A percentile compares a stretch with the other conserved stretches of the same genome.
phyloP scores from a whole-genome alignment of 345 rosid genomes.

The Moricandia arvensis region DNA sequence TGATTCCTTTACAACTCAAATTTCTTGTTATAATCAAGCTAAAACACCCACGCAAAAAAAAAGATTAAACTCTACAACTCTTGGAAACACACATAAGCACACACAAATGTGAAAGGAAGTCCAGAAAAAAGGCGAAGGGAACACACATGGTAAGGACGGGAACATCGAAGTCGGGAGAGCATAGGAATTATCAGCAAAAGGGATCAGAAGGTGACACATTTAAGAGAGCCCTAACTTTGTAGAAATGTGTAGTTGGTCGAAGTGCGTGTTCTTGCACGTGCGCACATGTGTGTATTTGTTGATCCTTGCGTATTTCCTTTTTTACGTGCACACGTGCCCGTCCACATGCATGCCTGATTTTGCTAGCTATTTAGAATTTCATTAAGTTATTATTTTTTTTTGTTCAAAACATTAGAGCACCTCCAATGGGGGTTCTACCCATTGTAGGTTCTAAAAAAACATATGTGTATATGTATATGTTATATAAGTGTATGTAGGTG shows the following conservation, averaged over 20 bases:
- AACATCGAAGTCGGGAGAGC: slow-evolving; percentile 34
- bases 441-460: no score
- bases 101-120: slow-evolving; percentile 22
- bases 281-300: slow-evolving; percentile 74
- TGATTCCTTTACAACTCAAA: neutral
- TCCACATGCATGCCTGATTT: slow-evolving; percentile 63
- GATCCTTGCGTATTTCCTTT: slow-evolving; percentile 48
- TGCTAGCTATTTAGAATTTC: slow-evolving; percentile 9
- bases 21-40: neutral
- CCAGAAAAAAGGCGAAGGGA: slow-evolving; percentile 15
- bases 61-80: neutral
- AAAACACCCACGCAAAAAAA: neutral
- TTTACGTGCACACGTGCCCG: slow-evolving; percentile 69
- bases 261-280: slow-evolving; percentile 77
- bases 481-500: no score
- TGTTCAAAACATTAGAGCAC: no score
- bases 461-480: no score
- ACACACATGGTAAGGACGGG: slow-evolving; percentile 35
- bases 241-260: slow-evolving; percentile 47
- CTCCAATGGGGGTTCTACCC: no score
- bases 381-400: no score
- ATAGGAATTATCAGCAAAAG: slow-evolving; percentile 34
- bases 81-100: neutral
- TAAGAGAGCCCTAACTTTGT: slow-evolving; percentile 14
- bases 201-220: slow-evolving; percentile 21